Evolutionary conservation across 768 basidiomycete genomes (phyloP).

Genomic region (Psilocybe sp.): DNA sequence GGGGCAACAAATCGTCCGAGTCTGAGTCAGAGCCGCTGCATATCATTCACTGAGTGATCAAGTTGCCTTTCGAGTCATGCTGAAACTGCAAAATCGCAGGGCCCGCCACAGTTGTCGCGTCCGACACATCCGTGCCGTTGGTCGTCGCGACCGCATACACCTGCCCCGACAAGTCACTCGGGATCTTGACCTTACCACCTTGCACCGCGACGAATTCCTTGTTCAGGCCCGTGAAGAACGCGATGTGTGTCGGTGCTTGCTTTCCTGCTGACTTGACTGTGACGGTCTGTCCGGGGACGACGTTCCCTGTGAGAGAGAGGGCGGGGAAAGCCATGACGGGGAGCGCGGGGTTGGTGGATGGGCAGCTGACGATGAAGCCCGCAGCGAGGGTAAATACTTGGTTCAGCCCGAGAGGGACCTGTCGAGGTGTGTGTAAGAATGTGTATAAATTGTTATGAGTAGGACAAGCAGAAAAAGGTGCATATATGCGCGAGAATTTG

Average conservation of each 20-base stretch:
- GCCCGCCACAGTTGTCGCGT: slow-evolving; percentile 42
- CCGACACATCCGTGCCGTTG: slow-evolving; percentile 26
- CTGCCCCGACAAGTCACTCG: slow-evolving; percentile 36
- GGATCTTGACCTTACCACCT: slow-evolving; percentile 32
- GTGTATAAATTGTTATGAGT: neutral
- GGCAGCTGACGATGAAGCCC: slow-evolving; percentile 53
- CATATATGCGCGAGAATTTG: neutral
- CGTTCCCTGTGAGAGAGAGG: slow-evolving; percentile 28
- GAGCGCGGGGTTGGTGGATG: slow-evolving; percentile 48
- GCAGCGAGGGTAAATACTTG: slow-evolving; percentile 35
- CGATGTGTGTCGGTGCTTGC: slow-evolving; percentile 25
- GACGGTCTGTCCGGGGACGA: slow-evolving; percentile 23
- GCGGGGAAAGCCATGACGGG: slow-evolving; percentile 51
- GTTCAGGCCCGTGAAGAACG: slow-evolving; percentile 44
- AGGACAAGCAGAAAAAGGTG: neutral
- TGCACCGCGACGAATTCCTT: slow-evolving; percentile 28
- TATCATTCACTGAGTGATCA: slow-evolving; percentile 2
- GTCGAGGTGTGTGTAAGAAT: too few species aligned
- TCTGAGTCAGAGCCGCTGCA: too few species aligned
- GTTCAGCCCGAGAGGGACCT: slow-evolving; percentile 24
- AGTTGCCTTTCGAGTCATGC: slow-evolving; percentile 10
- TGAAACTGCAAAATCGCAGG: slow-evolving; percentile 16
- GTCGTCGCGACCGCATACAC: slow-evolving; percentile 46
- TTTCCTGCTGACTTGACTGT: slow-evolving; percentile 6
- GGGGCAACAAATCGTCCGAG: too few species aligned